Base-by-base conservation (phyloP, 805 yeast genomes). In the Metschnikowia noctiluminum region DNA sequence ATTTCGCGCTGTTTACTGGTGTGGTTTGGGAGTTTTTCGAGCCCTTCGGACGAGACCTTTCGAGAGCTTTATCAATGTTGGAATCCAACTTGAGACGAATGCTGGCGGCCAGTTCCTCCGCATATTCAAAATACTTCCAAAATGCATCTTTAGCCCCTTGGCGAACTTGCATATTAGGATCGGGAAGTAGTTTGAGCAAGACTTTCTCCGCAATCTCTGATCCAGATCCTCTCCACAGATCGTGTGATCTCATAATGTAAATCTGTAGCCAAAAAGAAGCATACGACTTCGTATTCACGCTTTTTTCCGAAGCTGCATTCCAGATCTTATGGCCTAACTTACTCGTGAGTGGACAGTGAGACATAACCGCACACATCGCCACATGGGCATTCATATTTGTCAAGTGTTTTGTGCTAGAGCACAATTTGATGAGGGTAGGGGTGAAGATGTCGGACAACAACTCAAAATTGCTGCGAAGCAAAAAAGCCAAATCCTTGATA, bases 81-180 rank as follows among this genome's bases (percentile, higher is more conserved):
- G 68, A 45, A 45, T 81, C 86, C 28, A 80, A 55, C 35, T 61
- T 68, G 10, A 59, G 39, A 14, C 73, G 54, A 9, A 81, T 50
- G 13, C 52, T 54, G 13, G 76, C 79, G 0, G 83, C 86, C 12
- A 71, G 67, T 0, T 65, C 59, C 0, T 88, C 86, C 66, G 80
- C 85, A 7, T 75, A 59, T 16, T 70, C 72, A 55, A 75, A 76
- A 47, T 81, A 77, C 12, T 78, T 70, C 97, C 97, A 91, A 59
- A 77, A 92, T 0, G 89, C 74, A 2, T 73, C 70, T 62, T 96
- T 78, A 71, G 85, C 87, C 0, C 81, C 70, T 57, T 83, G 95
- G 54, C 97, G 76, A 0, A 88, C 97, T 0, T 79, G 70, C 0
- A 91, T 89, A 50, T 86, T 85, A 0, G 96, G 88, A 63, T 91